Conservation (phyloP, 2,329 filamentous ascomycete species). For the Colletotrichum gloeosporioides region DNA sequence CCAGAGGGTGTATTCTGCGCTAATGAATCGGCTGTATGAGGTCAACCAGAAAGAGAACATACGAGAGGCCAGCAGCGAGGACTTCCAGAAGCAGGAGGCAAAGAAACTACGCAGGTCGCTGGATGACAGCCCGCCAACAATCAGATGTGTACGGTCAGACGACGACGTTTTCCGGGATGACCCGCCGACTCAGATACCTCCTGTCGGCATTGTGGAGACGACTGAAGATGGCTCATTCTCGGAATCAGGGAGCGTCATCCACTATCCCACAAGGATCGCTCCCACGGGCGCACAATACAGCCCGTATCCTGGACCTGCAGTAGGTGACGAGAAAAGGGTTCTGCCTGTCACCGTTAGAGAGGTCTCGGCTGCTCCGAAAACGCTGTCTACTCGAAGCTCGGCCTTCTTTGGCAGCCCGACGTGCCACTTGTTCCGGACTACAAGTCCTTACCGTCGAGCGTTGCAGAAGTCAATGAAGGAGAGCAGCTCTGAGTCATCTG, state of each 20-base stretch:
- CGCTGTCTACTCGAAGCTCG: conserved; percentile 47
- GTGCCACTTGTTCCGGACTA: conserved; percentile 57
- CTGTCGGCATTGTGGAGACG: not conserved
- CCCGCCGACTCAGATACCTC: not conserved
- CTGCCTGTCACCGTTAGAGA: not conserved
- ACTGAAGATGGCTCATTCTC: not conserved
- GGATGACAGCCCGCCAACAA: conserved; percentile 9
- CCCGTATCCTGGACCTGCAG: not conserved
- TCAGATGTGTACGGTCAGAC: conserved; percentile 37
- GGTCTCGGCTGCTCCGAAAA: conserved; percentile 27
- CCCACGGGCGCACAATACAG: not conserved
- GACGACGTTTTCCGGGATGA: conserved; percentile 37
- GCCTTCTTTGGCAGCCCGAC: conserved; percentile 58
- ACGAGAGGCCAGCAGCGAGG: not conserved
- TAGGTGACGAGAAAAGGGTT: not conserved
- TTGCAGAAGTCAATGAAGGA: conserved; percentile 51
- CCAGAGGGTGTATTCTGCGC: conserved; percentile 65
- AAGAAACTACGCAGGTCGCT: not conserved
- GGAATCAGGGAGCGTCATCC: not conserved
- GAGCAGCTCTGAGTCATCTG: conserved; percentile 4
- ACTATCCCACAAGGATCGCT: not conserved
- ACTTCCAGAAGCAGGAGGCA: not conserved
- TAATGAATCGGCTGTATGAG: conserved; percentile 62
- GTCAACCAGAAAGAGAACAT: conserved; percentile 28
- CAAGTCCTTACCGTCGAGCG: conserved; percentile 61